Percentiles rank a stretch among this genome's conserved stretches.
Evolutionary conservation across 805 yeast genomes (phyloP).

Genomic region (Candida vartiovaarae): DNA sequence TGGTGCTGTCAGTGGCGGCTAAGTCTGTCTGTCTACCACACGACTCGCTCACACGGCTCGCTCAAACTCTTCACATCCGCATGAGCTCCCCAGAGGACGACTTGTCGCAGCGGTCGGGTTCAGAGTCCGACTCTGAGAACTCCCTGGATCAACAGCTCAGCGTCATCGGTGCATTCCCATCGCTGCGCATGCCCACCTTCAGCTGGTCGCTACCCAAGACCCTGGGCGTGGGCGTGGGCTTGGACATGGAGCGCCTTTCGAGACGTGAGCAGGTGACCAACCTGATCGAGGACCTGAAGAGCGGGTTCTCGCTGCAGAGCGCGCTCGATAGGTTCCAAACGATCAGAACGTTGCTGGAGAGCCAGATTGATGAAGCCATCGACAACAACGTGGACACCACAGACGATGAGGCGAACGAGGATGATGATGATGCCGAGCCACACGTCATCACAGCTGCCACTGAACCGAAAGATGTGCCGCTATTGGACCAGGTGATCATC

Average conservation of each 20-base stretch:
- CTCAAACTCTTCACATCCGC: no score
- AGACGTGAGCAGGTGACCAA: constrained; percentile 26
- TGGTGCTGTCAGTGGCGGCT: no score
- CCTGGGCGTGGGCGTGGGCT: background rate
- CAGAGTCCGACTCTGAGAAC: constrained; percentile 18
- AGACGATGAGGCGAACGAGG: constrained; percentile 33
- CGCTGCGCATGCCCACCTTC: constrained; percentile 17
- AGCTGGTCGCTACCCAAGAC: constrained; percentile 9
- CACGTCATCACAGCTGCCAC: constrained; percentile 45
- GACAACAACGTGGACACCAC: constrained; percentile 25
- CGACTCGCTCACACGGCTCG: no score
- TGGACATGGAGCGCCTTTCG: constrained; percentile 5
- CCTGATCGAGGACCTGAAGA: constrained; percentile 29
- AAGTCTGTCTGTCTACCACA: no score
- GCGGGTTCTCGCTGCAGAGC: constrained; percentile 42
- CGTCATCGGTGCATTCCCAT: constrained; percentile 37
- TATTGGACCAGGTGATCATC: constrained; percentile 43
- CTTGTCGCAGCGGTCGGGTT: no score
- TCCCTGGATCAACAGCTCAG: constrained; percentile 42
- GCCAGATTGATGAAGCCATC: constrained; percentile 24
- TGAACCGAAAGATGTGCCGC: constrained; percentile 40
- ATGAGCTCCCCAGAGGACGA: no score
- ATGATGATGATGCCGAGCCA: constrained; percentile 39
- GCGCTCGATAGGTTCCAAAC: constrained; percentile 48
- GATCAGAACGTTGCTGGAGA: constrained; percentile 24